phyloP scores from a whole-genome alignment of 2,329 filamentous ascomycete genomes.

The Microthyrium microscopicum region DNA sequence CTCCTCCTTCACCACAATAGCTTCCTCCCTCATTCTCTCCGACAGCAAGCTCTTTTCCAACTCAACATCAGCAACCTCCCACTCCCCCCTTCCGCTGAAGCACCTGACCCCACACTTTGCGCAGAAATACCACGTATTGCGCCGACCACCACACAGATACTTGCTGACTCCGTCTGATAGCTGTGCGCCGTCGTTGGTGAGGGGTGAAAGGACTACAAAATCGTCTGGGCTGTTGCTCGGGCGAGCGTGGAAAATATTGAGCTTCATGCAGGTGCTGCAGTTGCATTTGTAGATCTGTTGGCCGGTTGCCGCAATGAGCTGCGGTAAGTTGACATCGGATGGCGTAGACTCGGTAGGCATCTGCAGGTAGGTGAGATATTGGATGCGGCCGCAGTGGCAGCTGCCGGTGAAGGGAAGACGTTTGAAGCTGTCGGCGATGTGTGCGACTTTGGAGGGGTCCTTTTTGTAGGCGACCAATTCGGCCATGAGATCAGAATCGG shows the following conservation, averaged over 20 bases:
- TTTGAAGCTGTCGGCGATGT: no score
- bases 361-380: constrained; percentile 28
- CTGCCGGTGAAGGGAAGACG: constrained; percentile 20
- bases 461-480: no score
- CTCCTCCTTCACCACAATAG: constrained; percentile 9
- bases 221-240: constrained; percentile 21
- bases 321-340: not conserved
- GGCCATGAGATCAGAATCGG: no score
- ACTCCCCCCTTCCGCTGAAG: constrained; percentile 24
- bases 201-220: constrained; percentile 30
- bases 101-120: constrained; percentile 28
- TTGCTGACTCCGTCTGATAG: constrained; percentile 24
- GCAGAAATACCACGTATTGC: constrained; percentile 30
- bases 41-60: constrained; percentile 8
- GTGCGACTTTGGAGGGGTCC: no score
- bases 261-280: constrained; percentile 33
- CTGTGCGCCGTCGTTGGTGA: constrained; percentile 16
- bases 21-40: constrained; percentile 10
- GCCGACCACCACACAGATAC: constrained; percentile 21
- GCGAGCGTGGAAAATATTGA: constrained; percentile 30
- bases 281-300: constrained; percentile 28
- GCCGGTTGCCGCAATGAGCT: constrained; percentile 6
- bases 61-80: constrained; percentile 12
- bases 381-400: constrained; percentile 30
- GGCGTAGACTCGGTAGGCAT: constrained; percentile 19